A percentile compares a stretch with the other conserved stretches of the same genome.
phyloP scores from a whole-genome alignment of 768 basidiomycete species.

The Artomyces pyxidatus region DNA sequence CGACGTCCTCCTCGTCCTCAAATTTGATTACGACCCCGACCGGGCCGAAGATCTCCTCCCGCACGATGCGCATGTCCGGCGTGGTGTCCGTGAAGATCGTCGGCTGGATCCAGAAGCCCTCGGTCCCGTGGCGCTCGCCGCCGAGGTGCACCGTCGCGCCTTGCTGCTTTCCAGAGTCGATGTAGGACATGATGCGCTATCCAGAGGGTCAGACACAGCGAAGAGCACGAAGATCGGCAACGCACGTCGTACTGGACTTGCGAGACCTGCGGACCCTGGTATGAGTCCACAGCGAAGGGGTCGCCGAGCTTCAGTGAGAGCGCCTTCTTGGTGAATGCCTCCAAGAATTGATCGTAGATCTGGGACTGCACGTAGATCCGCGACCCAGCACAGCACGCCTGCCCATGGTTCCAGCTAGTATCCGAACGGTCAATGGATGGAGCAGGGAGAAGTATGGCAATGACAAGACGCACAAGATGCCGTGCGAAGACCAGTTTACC shows the following conservation, averaged over 20 bases:
- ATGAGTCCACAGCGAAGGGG: conserved; percentile 50
- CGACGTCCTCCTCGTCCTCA: conserved; percentile 51
- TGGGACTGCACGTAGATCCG: conserved; percentile 74
- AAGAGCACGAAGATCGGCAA: not conserved
- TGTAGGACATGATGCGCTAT: conserved; percentile 57
- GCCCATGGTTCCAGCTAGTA: conserved; percentile 71
- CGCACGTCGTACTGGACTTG: conserved; percentile 61
- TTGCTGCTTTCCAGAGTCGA: conserved; percentile 47
- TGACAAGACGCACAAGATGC: conserved; percentile 40
- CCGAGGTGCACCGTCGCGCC: conserved; percentile 55
- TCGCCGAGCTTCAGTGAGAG: conserved; percentile 56
- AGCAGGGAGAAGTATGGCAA: not conserved
- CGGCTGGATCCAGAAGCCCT: conserved; percentile 58
- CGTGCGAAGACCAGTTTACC: conserved; percentile 48
- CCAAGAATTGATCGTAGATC: conserved; percentile 74
- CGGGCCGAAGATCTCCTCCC: conserved; percentile 63
- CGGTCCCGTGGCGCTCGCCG: conserved; percentile 41
- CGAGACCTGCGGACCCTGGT: conserved; percentile 78
- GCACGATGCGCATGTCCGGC: conserved; percentile 48
- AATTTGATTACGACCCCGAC: conserved; percentile 64
- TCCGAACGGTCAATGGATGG: not conserved
- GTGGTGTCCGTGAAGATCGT: conserved; percentile 55
- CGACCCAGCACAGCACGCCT: conserved; percentile 74
- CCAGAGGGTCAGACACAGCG: not conserved
- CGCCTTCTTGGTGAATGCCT: conserved; percentile 46